These are phyloP conservation scores for Trebouxiophyceae sp. DNA, from an alignment of 163 green algal genomes.

Conservation along the genomic window DNA sequence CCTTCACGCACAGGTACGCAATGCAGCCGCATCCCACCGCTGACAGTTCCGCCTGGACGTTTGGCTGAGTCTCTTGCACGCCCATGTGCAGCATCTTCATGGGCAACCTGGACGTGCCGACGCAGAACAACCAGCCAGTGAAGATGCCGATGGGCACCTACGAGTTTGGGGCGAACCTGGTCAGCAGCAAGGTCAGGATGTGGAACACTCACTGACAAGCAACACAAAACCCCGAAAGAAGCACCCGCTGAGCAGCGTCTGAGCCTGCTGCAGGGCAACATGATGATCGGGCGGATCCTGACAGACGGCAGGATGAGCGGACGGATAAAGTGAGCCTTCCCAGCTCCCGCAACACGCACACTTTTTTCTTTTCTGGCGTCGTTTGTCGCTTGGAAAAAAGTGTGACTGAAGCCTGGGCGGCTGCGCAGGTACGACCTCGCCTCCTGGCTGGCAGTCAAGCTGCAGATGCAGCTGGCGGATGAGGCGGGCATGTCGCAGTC, in stretches of 20 bases:
- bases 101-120: constrained; percentile 86
- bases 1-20: constrained; percentile 78
- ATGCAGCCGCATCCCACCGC: too few relatives aligned
- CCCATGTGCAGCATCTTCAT: constrained; percentile 79
- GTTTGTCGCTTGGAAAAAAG: too few relatives aligned
- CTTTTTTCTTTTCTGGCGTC: too few relatives aligned
- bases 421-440: constrained; percentile 73
- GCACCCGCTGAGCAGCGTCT: too few relatives aligned
- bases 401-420: neutral
- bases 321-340: constrained; percentile 52
- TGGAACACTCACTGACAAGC: too few relatives aligned
- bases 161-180: constrained; percentile 94
- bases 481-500: constrained; percentile 80
- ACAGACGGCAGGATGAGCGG: constrained; percentile 67
- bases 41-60: neutral
- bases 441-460: constrained; percentile 66
- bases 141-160: constrained; percentile 90
- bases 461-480: constrained; percentile 78
- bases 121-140: constrained; percentile 53
- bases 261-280: constrained; percentile 27
- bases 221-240: too few relatives aligned
- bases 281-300: constrained; percentile 66
- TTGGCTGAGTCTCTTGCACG: too few relatives aligned
- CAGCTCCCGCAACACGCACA: too few relatives aligned
- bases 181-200: too few relatives aligned